Evolutionary conservation across 2,329 filamentous ascomycete species (phyloP).

Genomic region (Colletotrichum sublineola): DNA sequence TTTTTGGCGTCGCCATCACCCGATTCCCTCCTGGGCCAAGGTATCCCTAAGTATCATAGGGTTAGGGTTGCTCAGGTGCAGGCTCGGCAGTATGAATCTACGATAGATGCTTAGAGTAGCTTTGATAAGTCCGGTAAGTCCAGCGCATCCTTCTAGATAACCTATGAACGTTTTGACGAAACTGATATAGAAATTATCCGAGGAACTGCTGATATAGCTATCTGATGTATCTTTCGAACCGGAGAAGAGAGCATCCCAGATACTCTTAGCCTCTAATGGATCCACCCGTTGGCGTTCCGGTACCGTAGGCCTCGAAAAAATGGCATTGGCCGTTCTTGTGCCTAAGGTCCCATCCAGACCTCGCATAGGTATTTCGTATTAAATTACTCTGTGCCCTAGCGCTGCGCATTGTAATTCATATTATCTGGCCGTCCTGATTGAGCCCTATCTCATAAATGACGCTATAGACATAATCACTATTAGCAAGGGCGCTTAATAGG

Average conservation of each 20-base stretch:
- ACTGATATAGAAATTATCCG: constrained; percentile 43
- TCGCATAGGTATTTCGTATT: constrained; percentile 48
- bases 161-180: constrained; percentile 49
- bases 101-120: constrained; percentile 43
- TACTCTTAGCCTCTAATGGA: constrained; percentile 42
- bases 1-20: neutral
- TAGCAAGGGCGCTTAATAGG: constrained; percentile 56
- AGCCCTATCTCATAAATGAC: constrained; percentile 45
- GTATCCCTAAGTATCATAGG: constrained; percentile 42
- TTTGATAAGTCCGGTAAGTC: constrained; percentile 48
- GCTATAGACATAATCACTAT: constrained; percentile 46
- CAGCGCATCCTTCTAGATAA: constrained; percentile 47
- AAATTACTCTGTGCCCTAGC: constrained; percentile 46
- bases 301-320: constrained; percentile 53
- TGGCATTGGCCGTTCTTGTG: constrained; percentile 35
- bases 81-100: constrained; percentile 48
- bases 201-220: too few relatives aligned
- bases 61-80: constrained; percentile 49
- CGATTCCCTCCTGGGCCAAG: neutral
- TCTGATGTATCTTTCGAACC: too few relatives aligned
- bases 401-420: constrained; percentile 54
- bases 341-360: constrained; percentile 25
- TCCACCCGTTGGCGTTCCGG: constrained; percentile 56
- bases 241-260: too few relatives aligned
- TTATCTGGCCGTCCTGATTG: constrained; percentile 22